Conservation (phyloP, 1,284 basidiomycete genomes). For the Inonotus obliquus region DNA sequence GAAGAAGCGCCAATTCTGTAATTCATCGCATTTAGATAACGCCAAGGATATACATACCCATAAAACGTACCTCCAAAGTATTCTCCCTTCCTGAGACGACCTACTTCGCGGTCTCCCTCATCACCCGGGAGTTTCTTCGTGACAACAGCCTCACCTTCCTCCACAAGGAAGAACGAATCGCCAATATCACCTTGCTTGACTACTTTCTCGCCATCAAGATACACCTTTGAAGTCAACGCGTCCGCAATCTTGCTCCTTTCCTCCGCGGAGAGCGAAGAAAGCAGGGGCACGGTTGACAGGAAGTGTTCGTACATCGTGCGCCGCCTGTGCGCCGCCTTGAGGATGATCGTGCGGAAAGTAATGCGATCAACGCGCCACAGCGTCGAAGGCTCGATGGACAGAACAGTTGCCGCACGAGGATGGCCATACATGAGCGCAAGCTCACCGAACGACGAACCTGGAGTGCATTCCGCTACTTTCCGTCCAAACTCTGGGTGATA, state of each 20-base stretch:
- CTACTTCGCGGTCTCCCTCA: conserved; percentile 70
- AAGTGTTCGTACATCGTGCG: conserved; percentile 96
- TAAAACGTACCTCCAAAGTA: conserved; percentile 88
- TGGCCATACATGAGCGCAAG: conserved; percentile 98
- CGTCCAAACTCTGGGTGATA: conserved; percentile 72
- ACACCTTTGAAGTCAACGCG: conserved; percentile 82
- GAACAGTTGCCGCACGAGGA: conserved; percentile 90
- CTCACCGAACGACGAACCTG: conserved; percentile 92
- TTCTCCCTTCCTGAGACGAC: conserved; percentile 81
- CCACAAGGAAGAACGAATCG: conserved; percentile 96
- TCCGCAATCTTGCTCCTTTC: conserved; percentile 97
- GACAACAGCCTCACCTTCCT: conserved; percentile 87
- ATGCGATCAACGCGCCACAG: conserved; percentile 96
- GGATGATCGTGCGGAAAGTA: conserved; percentile 97
- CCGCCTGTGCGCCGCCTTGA: conserved; percentile 82
- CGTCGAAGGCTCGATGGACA: conserved; percentile 80
- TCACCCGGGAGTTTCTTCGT: conserved; percentile 68
- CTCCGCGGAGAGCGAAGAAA: conserved; percentile 79
- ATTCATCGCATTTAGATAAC: conserved; percentile 8
- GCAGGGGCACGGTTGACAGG: conserved; percentile 85
- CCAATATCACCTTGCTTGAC: conserved; percentile 93
- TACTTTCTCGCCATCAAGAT: conserved; percentile 81
- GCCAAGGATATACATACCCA: conserved; percentile 15
- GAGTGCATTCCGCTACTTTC: conserved; percentile 81
- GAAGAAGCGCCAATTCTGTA: conserved; percentile 77